phyloP scores from a whole-genome alignment of 352 stramenopile genomes.

The Pythium plurisporium region DNA sequence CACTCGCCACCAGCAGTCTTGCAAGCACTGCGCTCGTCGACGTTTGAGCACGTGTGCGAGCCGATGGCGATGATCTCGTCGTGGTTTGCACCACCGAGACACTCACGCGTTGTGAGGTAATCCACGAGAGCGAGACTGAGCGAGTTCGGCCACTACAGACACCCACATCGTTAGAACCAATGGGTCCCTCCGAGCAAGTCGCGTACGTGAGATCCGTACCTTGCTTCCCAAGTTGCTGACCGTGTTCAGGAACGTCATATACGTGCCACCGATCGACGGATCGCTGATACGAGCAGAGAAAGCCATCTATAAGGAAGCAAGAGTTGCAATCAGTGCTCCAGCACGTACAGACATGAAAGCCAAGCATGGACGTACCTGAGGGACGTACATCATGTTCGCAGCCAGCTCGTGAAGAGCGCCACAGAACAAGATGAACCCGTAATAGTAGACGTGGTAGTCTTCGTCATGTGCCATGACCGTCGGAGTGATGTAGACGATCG shows the following conservation, averaged over 20 bases:
- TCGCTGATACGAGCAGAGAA: constrained; percentile 98
- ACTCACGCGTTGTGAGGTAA: constrained; percentile 75
- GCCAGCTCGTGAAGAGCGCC: constrained; percentile 80
- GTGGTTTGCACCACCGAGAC: constrained; percentile 60
- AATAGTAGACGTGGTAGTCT: constrained; percentile 73
- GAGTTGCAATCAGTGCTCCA: not conserved
- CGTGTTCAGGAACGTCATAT: constrained; percentile 99
- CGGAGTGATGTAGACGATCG: constrained; percentile 77
- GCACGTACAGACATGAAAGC: not conserved
- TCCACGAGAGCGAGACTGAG: constrained; percentile 81
- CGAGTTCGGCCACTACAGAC: constrained; percentile 74
- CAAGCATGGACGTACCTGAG: constrained; percentile 34
- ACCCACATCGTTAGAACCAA: no score
- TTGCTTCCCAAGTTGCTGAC: constrained; percentile 97
- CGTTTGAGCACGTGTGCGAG: constrained; percentile 74
- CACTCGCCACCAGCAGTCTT: constrained; percentile 57
- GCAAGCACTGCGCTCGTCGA: constrained; percentile 57
- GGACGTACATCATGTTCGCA: constrained; percentile 91
- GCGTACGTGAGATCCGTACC: constrained; percentile 15
- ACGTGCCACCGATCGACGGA: constrained; percentile 96
- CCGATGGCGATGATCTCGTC: constrained; percentile 71
- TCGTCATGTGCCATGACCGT: constrained; percentile 71
- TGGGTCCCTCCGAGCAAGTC: not conserved
- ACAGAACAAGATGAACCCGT: constrained; percentile 62
- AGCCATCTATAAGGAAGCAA: constrained; percentile 89